A percentile compares a stretch with the other conserved stretches of the same genome.
Conservation (phyloP, 257 asterid species). For the Lavandula angustifolia region DNA sequence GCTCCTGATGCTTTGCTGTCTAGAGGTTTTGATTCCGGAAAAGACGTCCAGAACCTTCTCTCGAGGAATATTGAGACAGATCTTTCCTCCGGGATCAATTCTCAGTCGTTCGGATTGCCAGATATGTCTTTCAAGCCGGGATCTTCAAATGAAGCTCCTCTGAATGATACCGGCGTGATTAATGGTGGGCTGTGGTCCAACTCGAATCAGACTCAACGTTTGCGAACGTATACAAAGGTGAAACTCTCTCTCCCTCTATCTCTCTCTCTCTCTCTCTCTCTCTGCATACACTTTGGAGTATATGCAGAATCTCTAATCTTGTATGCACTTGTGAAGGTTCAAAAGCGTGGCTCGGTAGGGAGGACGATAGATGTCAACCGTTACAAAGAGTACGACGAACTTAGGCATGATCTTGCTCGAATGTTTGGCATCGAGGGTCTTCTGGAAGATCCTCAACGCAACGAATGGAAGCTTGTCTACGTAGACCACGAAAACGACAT, state of each 20-base stretch:
- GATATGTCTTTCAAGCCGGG: constrained; percentile 68
- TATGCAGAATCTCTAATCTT: neutral
- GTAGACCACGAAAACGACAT: constrained; percentile 86
- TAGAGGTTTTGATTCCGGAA: constrained; percentile 85
- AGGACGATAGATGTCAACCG: constrained; percentile 88
- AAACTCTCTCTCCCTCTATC: constrained; percentile 15
- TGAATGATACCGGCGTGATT: constrained; percentile 59
- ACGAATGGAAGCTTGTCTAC: constrained; percentile 91
- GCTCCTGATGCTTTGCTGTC: constrained; percentile 91
- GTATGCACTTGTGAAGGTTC: constrained; percentile 56
- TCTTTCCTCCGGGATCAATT: constrained; percentile 67
- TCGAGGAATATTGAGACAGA: constrained; percentile 84
- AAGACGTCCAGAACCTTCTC: constrained; percentile 83
- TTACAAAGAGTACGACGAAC: constrained; percentile 85
- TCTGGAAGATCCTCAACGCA: constrained; percentile 83
- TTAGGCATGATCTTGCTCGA: constrained; percentile 85
- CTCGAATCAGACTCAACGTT: constrained; percentile 65
- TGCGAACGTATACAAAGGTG: constrained; percentile 96
- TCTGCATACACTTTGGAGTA: neutral
- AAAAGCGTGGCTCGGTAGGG: constrained; percentile 99
- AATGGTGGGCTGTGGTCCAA: constrained; percentile 76
- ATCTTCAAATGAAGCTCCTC: constrained; percentile 63
- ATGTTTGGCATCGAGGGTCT: constrained; percentile 94
- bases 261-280: constrained; percentile 22
- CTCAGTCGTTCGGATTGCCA: constrained; percentile 78